A percentile compares a stretch with the other conserved stretches of the same genome.
Conservation (phyloP, 331 rosid species). For the Malus hybrid region DNA sequence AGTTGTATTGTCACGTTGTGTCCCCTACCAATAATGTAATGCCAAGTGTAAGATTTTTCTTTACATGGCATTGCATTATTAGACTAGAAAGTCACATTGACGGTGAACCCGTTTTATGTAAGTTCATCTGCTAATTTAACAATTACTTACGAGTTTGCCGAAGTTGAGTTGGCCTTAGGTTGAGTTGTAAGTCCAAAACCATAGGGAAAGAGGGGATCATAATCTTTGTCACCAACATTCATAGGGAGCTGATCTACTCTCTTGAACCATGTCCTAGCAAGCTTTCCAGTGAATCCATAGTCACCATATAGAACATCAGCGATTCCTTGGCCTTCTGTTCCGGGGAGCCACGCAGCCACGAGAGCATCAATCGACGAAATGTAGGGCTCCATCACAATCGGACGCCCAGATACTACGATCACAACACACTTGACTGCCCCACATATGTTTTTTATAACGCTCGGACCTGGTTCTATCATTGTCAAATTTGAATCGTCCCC, state of each 20-base stretch:
- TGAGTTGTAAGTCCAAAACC: slow-evolving; percentile 55
- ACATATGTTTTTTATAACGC: slow-evolving; percentile 43
- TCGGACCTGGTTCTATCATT: slow-evolving; percentile 53
- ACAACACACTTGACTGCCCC: slow-evolving; percentile 39
- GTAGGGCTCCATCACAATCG: slow-evolving; percentile 52
- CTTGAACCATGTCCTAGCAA: slow-evolving; percentile 70
- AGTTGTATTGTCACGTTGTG: too few relatives aligned
- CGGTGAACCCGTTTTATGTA: too few relatives aligned
- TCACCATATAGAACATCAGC: slow-evolving; percentile 55
- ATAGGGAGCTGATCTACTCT: slow-evolving; percentile 59
- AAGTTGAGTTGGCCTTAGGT: background rate
- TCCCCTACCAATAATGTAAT: too few relatives aligned
- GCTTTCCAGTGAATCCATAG: slow-evolving; percentile 54
- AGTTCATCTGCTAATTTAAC: too few relatives aligned
- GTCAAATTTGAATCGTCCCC: slow-evolving; percentile 51
- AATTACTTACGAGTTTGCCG: too few relatives aligned
- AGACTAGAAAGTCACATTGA: too few relatives aligned
- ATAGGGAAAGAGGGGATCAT: slow-evolving; percentile 64
- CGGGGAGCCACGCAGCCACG: slow-evolving; percentile 77
- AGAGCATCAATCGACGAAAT: slow-evolving; percentile 45
- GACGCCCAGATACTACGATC: slow-evolving; percentile 54
- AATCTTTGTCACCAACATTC: slow-evolving; percentile 63
- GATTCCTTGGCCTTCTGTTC: slow-evolving; percentile 73
- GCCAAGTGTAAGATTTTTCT: too few relatives aligned
- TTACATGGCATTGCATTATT: too few relatives aligned